A percentile compares a stretch with the other conserved stretches of the same genome.
Evolutionary conservation across 768 basidiomycete genomes (phyloP).

Genomic region (Vararia minispora): DNA sequence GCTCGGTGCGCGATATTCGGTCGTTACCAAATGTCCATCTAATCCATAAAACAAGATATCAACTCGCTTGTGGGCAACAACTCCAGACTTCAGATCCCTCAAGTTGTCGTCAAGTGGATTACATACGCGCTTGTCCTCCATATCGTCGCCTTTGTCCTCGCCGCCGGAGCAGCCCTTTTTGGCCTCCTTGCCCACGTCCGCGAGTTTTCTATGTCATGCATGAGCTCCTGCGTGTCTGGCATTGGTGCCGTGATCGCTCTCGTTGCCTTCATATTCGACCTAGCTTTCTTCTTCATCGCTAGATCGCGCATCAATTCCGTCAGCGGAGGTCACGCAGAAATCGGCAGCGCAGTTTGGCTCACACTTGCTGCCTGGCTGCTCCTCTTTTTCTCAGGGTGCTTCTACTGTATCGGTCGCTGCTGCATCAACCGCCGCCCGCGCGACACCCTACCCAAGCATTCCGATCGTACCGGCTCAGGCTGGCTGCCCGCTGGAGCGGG

Average conservation of each 20-base stretch:
- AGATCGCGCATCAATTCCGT: constrained; percentile 70
- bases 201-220: constrained; percentile 77
- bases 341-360: constrained; percentile 89
- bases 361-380: constrained; percentile 79
- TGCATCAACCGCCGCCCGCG: constrained; percentile 55
- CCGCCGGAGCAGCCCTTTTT: constrained; percentile 63
- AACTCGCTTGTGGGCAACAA: constrained; percentile 68
- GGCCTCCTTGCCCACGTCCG: constrained; percentile 84
- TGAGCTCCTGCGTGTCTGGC: constrained; percentile 70
- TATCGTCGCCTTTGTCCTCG: constrained; percentile 71
- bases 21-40: not conserved
- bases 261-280: constrained; percentile 86
- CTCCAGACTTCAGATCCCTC: constrained; percentile 59
- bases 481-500: constrained; percentile 13
- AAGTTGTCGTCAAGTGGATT: constrained; percentile 85
- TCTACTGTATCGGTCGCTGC: constrained; percentile 76
- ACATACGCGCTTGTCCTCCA: constrained; percentile 91
- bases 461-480: constrained; percentile 15
- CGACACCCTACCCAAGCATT: constrained; percentile 27
- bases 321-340: constrained; percentile 62
- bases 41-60: constrained; percentile 42
- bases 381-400: constrained; percentile 85
- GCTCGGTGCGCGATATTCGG: constrained; percentile 46
- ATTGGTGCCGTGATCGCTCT: constrained; percentile 72
- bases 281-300: constrained; percentile 84